A percentile compares a stretch with the other conserved stretches of the same genome.
Conservation (phyloP, 306 rosid species). For the Quercus bicolor region DNA sequence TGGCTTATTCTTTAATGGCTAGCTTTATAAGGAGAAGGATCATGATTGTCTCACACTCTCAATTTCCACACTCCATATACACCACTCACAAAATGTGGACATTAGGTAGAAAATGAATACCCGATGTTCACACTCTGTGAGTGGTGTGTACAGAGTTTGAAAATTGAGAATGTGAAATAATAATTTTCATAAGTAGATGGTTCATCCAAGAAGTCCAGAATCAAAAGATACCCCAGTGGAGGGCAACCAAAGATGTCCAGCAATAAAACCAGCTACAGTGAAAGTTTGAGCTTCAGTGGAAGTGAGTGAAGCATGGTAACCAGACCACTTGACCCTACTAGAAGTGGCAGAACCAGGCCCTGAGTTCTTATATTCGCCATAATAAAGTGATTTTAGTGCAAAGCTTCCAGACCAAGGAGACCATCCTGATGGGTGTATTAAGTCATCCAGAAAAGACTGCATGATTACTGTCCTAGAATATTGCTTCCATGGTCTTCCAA, state of each 20-base stretch:
- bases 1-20: too few species aligned
- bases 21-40: too few species aligned
- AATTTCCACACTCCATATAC: too few species aligned
- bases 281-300: slow-evolving; percentile 22
- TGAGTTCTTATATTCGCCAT: slow-evolving; percentile 29
- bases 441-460: slow-evolving; percentile 25
- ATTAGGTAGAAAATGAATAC: too few species aligned
- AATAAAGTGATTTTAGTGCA: slow-evolving; percentile 9
- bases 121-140: too few species aligned
- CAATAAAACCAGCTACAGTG: slow-evolving; percentile 29
- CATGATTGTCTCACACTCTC: too few species aligned
- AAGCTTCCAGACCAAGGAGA: slow-evolving; percentile 33
- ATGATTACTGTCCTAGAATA: slow-evolving; percentile 34
- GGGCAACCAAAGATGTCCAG: slow-evolving; percentile 37
- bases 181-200: too few species aligned
- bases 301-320: slow-evolving; percentile 25
- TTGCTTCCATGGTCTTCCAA: slow-evolving; percentile 45
- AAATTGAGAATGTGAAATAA: too few species aligned
- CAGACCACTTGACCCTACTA: slow-evolving; percentile 26
- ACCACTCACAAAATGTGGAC: too few species aligned
- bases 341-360: slow-evolving; percentile 35
- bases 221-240: slow-evolving; percentile 36
- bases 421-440: slow-evolving; percentile 28
- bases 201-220: slow-evolving; percentile 26
- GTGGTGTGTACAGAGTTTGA: too few species aligned